These are phyloP conservation scores for Saccharomycopsis hybrid DNA, from an alignment of 1,139 yeast genomes.

Conservation along the genomic window DNA sequence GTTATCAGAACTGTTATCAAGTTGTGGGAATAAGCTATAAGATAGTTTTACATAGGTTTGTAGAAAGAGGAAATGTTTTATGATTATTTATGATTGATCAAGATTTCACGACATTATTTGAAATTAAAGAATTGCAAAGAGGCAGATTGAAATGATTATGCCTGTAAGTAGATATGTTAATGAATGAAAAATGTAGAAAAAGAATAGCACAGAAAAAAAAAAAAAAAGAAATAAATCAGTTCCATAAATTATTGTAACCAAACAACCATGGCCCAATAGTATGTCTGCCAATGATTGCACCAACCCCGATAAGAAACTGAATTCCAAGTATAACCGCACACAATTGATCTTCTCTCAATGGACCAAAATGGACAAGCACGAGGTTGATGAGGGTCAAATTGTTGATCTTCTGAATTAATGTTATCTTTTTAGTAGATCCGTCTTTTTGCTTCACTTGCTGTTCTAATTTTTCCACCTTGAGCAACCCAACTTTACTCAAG, in stretches of 20 bases:
- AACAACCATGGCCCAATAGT: constrained; percentile 79
- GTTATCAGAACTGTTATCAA: constrained; percentile 88
- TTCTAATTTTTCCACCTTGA: constrained; percentile 40
- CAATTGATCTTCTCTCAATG: constrained; percentile 74
- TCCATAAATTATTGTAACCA: constrained; percentile 73
- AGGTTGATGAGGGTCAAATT: constrained; percentile 86
- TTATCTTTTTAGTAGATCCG: constrained; percentile 26
- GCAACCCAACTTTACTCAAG: constrained; percentile 36
- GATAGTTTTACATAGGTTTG: neutral
- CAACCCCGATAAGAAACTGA: constrained; percentile 62
- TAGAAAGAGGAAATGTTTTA: too few species aligned
- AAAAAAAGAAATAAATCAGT: neutral
- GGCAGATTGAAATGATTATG: too few species aligned
- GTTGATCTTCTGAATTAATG: constrained; percentile 45
- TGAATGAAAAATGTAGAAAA: too few species aligned
- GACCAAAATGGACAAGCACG: constrained; percentile 80
- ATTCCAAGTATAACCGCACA: constrained; percentile 51
- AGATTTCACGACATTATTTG: too few species aligned
- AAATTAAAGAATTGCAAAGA: too few species aligned
- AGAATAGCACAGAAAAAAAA: too few species aligned
- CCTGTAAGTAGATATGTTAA: too few species aligned
- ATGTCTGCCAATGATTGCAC: constrained; percentile 71
- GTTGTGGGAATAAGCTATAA: constrained; percentile 25
- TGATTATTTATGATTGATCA: too few species aligned
- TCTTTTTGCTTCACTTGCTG: constrained; percentile 24